Percentiles rank a stretch among this genome's conserved stretches.
phyloP scores from a whole-genome alignment of 139 green algal genomes.

The Coelastrella sp. region DNA sequence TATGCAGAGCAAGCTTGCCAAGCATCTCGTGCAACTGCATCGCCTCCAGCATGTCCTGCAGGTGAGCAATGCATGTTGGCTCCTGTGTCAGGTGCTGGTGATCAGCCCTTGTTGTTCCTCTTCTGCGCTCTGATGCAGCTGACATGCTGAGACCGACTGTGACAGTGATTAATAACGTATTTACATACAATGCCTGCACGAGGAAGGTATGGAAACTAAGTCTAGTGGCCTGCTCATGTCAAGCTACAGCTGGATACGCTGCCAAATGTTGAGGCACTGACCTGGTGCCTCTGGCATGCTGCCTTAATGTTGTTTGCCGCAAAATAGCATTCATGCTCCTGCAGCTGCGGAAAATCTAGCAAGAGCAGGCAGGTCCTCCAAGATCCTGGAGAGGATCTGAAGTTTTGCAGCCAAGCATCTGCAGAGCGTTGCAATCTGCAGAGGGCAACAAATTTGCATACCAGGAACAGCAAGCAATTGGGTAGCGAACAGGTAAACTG shows the following conservation, averaged over 20 bases:
- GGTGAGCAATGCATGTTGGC: background rate
- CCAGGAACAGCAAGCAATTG: background rate
- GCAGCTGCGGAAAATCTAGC: constrained; percentile 2
- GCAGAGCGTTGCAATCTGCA: constrained; percentile 29
- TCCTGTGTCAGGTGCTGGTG: background rate
- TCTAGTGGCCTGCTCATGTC: background rate
- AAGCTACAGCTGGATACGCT: background rate
- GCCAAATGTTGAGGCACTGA: background rate
- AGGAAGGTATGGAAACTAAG: background rate
- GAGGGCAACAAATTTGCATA: background rate
- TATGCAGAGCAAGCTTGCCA: background rate
- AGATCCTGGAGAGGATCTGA: background rate
- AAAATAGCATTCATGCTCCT: constrained; percentile 31
- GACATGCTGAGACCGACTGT: background rate
- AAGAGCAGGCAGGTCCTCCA: constrained; percentile 12
- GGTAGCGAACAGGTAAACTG: background rate
- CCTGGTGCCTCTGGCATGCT: constrained; percentile 37
- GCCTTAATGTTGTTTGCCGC: constrained; percentile 40
- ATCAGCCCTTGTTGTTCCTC: background rate
- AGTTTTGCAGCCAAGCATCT: constrained; percentile 37
- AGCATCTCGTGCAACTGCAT: constrained; percentile 16
- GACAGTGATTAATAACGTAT: background rate
- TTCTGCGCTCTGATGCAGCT: background rate
- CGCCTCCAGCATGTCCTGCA: constrained; percentile 40
- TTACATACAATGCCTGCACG: background rate